These are phyloP conservation scores for Yamagishiella unicocca DNA, from an alignment of 139 green algal species.

Conservation along the genomic window DNA sequence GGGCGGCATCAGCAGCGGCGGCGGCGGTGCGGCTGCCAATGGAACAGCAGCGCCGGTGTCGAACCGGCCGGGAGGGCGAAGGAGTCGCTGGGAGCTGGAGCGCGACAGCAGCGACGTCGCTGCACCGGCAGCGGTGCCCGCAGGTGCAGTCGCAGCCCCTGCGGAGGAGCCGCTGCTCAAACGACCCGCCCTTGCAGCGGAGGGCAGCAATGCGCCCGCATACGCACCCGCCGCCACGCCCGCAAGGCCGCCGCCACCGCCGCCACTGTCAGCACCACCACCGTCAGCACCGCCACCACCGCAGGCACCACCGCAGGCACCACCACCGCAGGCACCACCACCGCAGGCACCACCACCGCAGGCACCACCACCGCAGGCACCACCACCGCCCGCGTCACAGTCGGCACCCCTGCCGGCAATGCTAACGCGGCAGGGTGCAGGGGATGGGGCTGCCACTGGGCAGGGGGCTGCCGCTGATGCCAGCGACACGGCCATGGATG, in stretches of 20 bases:
- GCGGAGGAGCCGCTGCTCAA: conserved; percentile 1
- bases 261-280: background rate
- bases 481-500: too few species aligned
- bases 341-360: too few species aligned
- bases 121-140: background rate
- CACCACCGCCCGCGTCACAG: too few species aligned
- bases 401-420: too few species aligned
- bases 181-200: background rate
- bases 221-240: background rate
- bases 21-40: background rate
- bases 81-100: conserved; percentile 46
- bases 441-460: too few species aligned
- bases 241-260: background rate
- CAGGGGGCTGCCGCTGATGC: too few species aligned
- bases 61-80: background rate
- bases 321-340: too few species aligned
- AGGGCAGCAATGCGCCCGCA: background rate
- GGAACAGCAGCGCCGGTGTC: background rate
- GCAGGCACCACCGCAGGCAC: too few species aligned
- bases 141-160: background rate
- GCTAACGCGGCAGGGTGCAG: too few species aligned
- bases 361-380: too few species aligned
- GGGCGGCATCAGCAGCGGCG: background rate
- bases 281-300: too few species aligned
- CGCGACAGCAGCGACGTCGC: background rate